Evolutionary conservation across 805 yeast genomes (phyloP).

Genomic region (Jamesozyma jinghongensis): DNA sequence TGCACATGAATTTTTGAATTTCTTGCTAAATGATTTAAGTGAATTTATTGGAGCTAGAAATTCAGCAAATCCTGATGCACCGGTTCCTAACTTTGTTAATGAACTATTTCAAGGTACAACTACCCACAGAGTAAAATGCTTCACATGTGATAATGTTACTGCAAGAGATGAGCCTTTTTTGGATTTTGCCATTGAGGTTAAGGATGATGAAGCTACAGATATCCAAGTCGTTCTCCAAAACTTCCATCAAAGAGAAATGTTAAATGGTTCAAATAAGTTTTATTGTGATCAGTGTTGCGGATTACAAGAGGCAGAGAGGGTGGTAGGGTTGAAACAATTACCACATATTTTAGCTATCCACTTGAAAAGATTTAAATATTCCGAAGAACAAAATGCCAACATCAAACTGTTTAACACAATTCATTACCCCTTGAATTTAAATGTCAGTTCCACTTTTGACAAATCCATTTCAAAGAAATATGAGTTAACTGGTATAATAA

Average conservation of each 20-base stretch:
- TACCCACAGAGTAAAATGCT: slow-evolving; percentile 81
- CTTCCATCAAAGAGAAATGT: slow-evolving; percentile 75
- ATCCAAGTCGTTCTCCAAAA: slow-evolving; percentile 37
- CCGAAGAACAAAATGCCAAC: slow-evolving; percentile 69
- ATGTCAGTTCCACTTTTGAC: slow-evolving; percentile 47
- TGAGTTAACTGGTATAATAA: slow-evolving; percentile 76
- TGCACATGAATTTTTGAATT: slow-evolving; percentile 93
- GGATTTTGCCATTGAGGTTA: slow-evolving; percentile 82
- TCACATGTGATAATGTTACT: slow-evolving; percentile 79
- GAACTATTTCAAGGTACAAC: slow-evolving; percentile 75
- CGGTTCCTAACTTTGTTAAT: slow-evolving; percentile 43
- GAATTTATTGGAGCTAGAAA: slow-evolving; percentile 30
- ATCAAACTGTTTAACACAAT: slow-evolving; percentile 81
- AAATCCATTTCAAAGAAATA: slow-evolving; percentile 44
- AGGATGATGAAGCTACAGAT: slow-evolving; percentile 62
- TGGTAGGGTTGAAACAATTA: slow-evolving; percentile 67
- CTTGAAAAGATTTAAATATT: slow-evolving; percentile 83
- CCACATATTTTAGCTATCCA: slow-evolving; percentile 79
- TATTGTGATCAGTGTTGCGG: slow-evolving; percentile 87
- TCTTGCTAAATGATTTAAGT: slow-evolving; percentile 67
- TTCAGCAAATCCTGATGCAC: slow-evolving; percentile 7
- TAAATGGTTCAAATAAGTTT: slow-evolving; percentile 81
- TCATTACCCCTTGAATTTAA: slow-evolving; percentile 63
- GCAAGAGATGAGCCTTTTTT: slow-evolving; percentile 77
- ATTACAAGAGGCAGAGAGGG: slow-evolving; percentile 86